phyloP scores from a whole-genome alignment of 495 filamentous ascomycete species.

The Hypoxylon subgilvum region DNA sequence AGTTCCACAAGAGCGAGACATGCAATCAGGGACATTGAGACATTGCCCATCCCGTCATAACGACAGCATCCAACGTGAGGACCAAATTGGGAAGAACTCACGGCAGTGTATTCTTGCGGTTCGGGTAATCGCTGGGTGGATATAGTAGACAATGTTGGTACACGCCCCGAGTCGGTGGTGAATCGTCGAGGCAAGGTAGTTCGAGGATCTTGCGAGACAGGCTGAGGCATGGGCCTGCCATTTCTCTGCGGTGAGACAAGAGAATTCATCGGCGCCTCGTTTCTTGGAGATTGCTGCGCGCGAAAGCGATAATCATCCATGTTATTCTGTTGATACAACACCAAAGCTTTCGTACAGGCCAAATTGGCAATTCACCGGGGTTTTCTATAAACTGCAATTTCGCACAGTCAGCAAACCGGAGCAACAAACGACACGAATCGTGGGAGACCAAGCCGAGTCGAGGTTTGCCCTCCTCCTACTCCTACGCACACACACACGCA shows the following conservation, averaged over 20 bases:
- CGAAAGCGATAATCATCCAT: slow-evolving; percentile 81
- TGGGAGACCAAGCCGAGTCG: slow-evolving; percentile 3
- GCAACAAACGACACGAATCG: slow-evolving; percentile 12
- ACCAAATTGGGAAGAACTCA: slow-evolving; percentile 40
- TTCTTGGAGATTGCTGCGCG: slow-evolving; percentile 71
- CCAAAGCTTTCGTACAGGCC: slow-evolving; percentile 54
- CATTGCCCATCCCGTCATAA: slow-evolving; percentile 14
- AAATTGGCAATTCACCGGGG: slow-evolving; percentile 47
- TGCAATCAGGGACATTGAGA: slow-evolving; percentile 38
- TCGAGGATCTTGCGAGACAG: slow-evolving; percentile 67
- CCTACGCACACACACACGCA: no score
- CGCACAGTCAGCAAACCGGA: slow-evolving; percentile 19
- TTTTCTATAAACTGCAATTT: slow-evolving; percentile 42
- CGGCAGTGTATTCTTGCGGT: slow-evolving; percentile 52
- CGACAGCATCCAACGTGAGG: neutral
- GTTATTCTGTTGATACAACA: slow-evolving; percentile 49
- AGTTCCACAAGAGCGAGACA: slow-evolving; percentile 41
- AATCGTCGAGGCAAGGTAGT: slow-evolving; percentile 85
- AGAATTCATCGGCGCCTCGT: slow-evolving; percentile 71
- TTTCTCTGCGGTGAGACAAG: slow-evolving; percentile 74
- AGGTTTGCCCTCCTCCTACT: neutral
- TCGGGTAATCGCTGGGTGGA: slow-evolving; percentile 53
- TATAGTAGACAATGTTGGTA: slow-evolving; percentile 80
- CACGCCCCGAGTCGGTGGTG: slow-evolving; percentile 86
- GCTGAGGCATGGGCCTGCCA: slow-evolving; percentile 63